These are phyloP conservation scores for Closterium sp. DNA, from an alignment of 139 green algal genomes.

Conservation along the genomic window DNA sequence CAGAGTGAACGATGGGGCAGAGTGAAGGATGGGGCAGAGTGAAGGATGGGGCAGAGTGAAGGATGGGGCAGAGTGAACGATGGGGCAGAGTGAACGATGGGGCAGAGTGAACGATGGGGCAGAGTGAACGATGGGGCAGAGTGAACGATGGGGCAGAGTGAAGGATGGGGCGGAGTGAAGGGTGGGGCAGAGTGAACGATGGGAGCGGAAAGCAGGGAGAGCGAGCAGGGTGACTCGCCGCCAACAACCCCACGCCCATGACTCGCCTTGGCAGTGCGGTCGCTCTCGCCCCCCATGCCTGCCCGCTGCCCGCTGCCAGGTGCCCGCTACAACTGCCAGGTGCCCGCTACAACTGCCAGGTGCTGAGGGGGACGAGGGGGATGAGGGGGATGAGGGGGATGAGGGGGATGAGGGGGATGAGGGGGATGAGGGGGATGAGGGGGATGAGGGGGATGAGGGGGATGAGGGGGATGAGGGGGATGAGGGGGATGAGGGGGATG, in stretches of 20 bases:
- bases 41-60: too few relatives aligned
- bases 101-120: too few relatives aligned
- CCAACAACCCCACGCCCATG: background rate
- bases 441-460: too few relatives aligned
- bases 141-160: too few relatives aligned
- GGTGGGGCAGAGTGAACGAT: too few relatives aligned
- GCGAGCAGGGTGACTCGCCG: background rate
- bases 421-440: background rate
- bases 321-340: background rate
- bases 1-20: too few relatives aligned
- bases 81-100: too few relatives aligned
- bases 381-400: background rate
- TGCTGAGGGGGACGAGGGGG: background rate
- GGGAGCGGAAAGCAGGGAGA: too few relatives aligned
- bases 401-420: background rate
- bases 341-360: background rate
- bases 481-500: background rate
- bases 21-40: too few relatives aligned
- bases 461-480: background rate
- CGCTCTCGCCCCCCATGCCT: background rate
- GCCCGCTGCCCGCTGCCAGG: background rate
- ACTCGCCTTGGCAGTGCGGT: background rate
- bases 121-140: too few relatives aligned
- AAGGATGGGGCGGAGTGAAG: too few relatives aligned
- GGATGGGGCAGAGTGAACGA: too few relatives aligned